A percentile compares a stretch with the other conserved stretches of the same genome.
These are phyloP conservation scores for Pseudogymnoascus sp. DNA, from an alignment of 2,329 filamentous ascomycete genomes.

Conservation along the genomic window DNA sequence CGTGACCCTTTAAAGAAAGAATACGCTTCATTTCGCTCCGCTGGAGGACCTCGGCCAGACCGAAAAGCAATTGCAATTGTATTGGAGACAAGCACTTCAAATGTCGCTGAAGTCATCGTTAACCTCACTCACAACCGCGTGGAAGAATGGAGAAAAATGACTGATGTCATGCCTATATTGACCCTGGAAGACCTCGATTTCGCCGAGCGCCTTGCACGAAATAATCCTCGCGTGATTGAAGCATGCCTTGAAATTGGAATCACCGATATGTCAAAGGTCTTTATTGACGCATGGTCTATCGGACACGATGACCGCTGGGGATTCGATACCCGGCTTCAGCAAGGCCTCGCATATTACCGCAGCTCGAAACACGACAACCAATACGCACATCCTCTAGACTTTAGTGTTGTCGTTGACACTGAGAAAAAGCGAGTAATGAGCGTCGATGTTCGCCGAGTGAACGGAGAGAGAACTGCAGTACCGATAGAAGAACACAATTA, in stretches of 20 bases:
- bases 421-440: conserved; percentile 22
- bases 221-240: conserved; percentile 27
- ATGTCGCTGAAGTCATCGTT: too few relatives aligned
- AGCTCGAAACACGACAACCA: conserved; percentile 33
- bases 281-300: conserved; percentile 32
- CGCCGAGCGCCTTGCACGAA: conserved; percentile 29
- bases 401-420: conserved; percentile 38
- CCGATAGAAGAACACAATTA: conserved; percentile 35
- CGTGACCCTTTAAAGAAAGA: too few relatives aligned
- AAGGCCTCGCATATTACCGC: conserved; percentile 30
- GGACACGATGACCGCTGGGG: conserved; percentile 32
- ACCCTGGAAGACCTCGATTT: conserved; percentile 31
- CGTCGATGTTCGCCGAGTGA: conserved; percentile 31
- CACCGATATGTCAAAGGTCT: conserved; percentile 30
- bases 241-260: conserved; percentile 31
- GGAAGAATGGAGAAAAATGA: too few relatives aligned
- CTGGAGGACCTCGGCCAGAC: too few relatives aligned
- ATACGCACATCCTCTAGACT: conserved; percentile 39
- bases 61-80: too few relatives aligned
- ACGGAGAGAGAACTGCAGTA: conserved; percentile 27
- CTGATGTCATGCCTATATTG: conserved; percentile 40
- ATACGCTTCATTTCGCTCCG: too few relatives aligned
- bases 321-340: conserved; percentile 29
- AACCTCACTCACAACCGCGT: too few relatives aligned
- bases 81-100: too few relatives aligned